Conservation (phyloP, 352 stramenopile genomes). For the Phytophthora pistaciae region DNA sequence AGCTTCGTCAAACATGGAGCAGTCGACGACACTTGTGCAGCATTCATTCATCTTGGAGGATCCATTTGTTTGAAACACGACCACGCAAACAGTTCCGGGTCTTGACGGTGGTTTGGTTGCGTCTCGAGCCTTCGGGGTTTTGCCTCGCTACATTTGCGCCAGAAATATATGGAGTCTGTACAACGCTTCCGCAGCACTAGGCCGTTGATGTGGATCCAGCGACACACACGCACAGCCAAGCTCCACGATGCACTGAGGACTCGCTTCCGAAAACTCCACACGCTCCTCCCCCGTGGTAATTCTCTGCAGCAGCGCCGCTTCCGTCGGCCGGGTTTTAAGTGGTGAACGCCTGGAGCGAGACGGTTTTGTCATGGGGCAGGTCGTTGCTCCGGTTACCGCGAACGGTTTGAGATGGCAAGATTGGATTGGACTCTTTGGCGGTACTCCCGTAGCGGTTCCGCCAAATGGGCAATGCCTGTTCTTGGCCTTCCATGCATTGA, state of each 20-base stretch:
- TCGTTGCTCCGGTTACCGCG: no score
- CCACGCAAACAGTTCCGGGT: no score
- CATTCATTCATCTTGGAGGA: no score
- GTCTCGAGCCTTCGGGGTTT: no score
- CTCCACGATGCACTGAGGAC: no score
- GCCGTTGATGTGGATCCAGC: constrained; percentile 12
- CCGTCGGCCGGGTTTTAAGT: constrained; percentile 8
- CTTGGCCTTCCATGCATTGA: background rate
- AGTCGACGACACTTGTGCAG: no score
- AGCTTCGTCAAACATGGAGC: no score
- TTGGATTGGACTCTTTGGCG: background rate
- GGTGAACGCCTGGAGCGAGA: no score
- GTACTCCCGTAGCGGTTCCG: background rate
- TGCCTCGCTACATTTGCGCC: background rate
- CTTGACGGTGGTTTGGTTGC: no score
- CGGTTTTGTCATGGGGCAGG: no score
- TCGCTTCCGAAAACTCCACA: constrained; percentile 19
- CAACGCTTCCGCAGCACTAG: constrained; percentile 27
- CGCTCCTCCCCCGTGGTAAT: constrained; percentile 12
- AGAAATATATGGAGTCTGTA: constrained; percentile 23
- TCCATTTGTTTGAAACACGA: no score
- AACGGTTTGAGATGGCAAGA: no score
- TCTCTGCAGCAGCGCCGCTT: constrained; percentile 17
- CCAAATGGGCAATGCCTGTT: background rate
- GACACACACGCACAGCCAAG: constrained; percentile 19